Conservation (phyloP, 176 grass and related monocot species). For the Zoysia pacifica region DNA sequence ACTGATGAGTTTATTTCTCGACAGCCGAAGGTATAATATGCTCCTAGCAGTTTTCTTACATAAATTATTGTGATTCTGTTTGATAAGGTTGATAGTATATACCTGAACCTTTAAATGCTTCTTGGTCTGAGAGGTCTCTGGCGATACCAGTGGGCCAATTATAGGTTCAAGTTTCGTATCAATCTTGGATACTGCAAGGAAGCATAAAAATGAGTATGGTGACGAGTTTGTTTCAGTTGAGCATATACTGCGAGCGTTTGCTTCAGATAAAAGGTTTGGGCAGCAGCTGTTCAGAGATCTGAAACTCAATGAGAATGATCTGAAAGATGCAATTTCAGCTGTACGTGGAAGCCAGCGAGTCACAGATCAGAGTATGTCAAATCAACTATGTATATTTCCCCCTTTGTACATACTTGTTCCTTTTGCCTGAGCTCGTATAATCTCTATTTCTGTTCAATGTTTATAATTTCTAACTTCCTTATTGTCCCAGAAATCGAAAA, state of each 20-base stretch:
- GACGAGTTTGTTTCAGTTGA: constrained; percentile 94
- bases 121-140: constrained; percentile 59
- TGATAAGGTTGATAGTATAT: not conserved
- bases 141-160: constrained; percentile 76
- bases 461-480: not conserved
- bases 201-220: constrained; percentile 76
- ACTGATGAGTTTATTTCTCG: constrained; percentile 79
- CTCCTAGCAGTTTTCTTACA: not conserved
- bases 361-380: constrained; percentile 91
- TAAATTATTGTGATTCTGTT: not conserved
- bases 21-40: constrained; percentile 67
- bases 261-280: constrained; percentile 85
- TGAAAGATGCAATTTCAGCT: constrained; percentile 73
- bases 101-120: not conserved
- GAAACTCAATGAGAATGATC: constrained; percentile 63
- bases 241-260: constrained; percentile 75
- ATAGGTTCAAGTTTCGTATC: constrained; percentile 73
- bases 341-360: constrained; percentile 88
- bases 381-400: not conserved
- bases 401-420: not conserved
- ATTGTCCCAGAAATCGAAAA: not conserved
- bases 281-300: constrained; percentile 81
- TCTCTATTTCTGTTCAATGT: not conserved
- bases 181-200: constrained; percentile 76
- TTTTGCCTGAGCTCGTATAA: not conserved